These are phyloP conservation scores for Zygoascus biomembranicola DNA, from an alignment of 805 yeast species.

Conservation along the genomic window DNA sequence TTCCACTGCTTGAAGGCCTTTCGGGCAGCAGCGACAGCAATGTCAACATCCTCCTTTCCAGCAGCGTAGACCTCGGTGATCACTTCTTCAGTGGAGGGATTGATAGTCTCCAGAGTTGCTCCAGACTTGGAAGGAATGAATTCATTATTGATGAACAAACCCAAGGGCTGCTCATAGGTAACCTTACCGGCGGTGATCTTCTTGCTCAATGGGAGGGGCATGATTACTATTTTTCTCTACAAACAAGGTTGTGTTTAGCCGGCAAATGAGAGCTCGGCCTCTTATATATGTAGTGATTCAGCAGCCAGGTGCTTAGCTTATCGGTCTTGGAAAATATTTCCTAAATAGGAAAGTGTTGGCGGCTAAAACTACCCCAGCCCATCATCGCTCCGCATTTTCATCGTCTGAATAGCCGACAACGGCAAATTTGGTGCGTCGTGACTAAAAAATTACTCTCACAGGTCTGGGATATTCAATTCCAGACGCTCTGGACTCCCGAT, in stretches of 20 bases:
- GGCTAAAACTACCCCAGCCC: not conserved
- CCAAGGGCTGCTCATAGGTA: slow-evolving; percentile 61
- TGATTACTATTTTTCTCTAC: not conserved
- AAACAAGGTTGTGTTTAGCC: no score
- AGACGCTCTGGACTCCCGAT: no score
- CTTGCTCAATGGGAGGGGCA: slow-evolving; percentile 15
- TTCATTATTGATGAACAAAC: slow-evolving; percentile 81
- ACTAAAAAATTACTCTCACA: no score
- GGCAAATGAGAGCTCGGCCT: no score
- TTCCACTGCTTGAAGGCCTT: slow-evolving; percentile 46
- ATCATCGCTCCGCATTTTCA: not conserved
- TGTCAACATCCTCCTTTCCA: slow-evolving; percentile 45
- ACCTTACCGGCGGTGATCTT: slow-evolving; percentile 54
- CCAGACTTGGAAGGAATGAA: slow-evolving; percentile 46
- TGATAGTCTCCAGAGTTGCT: slow-evolving; percentile 49
- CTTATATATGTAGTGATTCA: no score
- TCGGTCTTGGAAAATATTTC: not conserved
- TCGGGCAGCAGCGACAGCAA: slow-evolving; percentile 51
- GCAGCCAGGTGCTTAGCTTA: no score
- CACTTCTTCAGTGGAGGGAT: slow-evolving; percentile 39
- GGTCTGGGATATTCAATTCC: no score
- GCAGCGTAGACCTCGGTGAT: slow-evolving; percentile 66
- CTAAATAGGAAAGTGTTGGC: not conserved
- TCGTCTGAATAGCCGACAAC: no score
- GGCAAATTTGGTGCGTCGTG: no score